These are phyloP conservation scores for Melastoma malabathricum DNA, from an alignment of 345 rosid genomes.

Conservation along the genomic window DNA sequence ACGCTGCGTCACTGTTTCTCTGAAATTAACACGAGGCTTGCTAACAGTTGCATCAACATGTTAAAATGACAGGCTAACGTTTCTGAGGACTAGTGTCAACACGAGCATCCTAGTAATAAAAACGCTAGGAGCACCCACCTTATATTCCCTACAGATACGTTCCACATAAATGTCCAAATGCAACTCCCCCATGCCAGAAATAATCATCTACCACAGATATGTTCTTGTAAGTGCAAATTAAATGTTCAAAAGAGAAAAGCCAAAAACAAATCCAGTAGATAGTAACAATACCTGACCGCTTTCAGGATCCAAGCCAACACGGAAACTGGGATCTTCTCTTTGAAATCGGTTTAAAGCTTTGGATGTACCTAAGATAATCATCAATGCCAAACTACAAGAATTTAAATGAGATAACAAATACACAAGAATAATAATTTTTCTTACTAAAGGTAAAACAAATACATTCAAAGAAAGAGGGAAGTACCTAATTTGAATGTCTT, in stretches of 20 bases:
- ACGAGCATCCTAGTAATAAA: background rate
- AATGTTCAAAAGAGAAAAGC: background rate
- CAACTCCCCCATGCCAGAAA: constrained; percentile 99
- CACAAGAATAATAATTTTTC: too few species aligned
- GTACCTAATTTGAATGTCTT: too few species aligned
- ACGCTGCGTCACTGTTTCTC: constrained; percentile 83
- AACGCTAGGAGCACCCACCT: constrained; percentile 28
- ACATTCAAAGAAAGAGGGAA: too few species aligned
- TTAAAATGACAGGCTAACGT: constrained; percentile 6
- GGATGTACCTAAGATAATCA: too few species aligned
- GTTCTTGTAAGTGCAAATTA: too few species aligned
- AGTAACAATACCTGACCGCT: constrained; percentile 66
- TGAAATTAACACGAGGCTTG: constrained; percentile 93
- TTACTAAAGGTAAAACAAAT: too few species aligned
- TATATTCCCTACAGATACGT: constrained; percentile 87
- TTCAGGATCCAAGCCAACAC: constrained; percentile 96
- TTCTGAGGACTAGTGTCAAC: background rate
- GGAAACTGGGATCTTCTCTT: constrained; percentile 96
- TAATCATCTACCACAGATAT: constrained; percentile 53
- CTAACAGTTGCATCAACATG: constrained; percentile 98
- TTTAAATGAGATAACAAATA: too few species aligned
- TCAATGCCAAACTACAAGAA: too few species aligned
- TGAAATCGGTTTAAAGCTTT: constrained; percentile 90
- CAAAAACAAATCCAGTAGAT: background rate
- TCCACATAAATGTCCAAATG: constrained; percentile 95